A percentile compares a stretch with the other conserved stretches of the same genome.
Evolutionary conservation across 306 rosid species (phyloP).

Genomic region (Neltuma alba): DNA sequence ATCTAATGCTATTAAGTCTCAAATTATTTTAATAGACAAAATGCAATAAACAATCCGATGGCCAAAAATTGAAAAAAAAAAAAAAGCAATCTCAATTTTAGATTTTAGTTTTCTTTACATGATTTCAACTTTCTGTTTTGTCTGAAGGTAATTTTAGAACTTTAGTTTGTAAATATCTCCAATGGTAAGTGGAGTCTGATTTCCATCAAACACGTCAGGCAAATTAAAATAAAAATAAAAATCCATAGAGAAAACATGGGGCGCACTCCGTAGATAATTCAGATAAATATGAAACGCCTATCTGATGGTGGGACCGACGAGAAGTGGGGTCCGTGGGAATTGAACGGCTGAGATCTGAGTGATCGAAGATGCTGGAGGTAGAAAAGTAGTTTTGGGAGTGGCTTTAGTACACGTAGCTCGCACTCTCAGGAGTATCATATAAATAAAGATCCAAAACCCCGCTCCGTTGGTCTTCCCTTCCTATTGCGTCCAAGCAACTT

Average conservation of each 20-base stretch:
- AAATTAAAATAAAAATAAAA: neutral
- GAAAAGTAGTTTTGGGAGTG: neutral
- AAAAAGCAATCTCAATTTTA: too few relatives aligned
- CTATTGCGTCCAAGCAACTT: neutral
- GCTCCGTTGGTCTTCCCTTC: neutral
- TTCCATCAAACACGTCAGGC: neutral
- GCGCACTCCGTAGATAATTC: neutral
- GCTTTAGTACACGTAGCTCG: constrained; percentile 6
- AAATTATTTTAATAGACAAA: too few relatives aligned
- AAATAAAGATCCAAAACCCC: constrained; percentile 4
- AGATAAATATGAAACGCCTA: neutral
- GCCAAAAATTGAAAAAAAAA: too few relatives aligned
- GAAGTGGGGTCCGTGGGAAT: neutral
- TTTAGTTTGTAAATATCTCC: neutral
- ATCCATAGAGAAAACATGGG: neutral
- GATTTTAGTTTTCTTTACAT: too few relatives aligned
- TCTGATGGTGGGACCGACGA: neutral
- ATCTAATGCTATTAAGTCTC: too few relatives aligned
- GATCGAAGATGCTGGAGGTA: neutral
- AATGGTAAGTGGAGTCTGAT: neutral
- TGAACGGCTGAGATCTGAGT: neutral
- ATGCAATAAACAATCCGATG: too few relatives aligned
- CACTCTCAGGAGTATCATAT: neutral
- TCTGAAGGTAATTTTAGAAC: neutral
- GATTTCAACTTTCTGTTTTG: too few relatives aligned